Conservation (phyloP, 441 rosid genomes). For the Corymbia citriodora region DNA sequence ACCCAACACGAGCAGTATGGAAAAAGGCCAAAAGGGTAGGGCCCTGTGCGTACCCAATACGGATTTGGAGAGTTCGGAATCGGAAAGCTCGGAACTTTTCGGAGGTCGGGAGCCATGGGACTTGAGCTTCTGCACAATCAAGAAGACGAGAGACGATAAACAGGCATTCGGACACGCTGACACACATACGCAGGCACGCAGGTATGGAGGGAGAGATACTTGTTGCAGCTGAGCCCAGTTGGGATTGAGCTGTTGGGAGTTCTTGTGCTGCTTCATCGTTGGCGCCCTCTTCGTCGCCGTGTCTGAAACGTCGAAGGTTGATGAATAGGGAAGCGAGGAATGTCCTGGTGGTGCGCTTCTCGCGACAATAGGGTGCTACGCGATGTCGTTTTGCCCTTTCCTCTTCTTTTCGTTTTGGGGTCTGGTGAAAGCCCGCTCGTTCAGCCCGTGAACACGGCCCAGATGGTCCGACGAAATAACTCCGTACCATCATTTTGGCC, state of each 20-base stretch:
- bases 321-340: not conserved
- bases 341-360: not conserved
- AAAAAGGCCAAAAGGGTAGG: not conserved
- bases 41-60: not conserved
- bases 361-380: not conserved
- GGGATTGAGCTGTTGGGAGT: constrained; percentile 13
- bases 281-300: not conserved
- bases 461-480: not conserved
- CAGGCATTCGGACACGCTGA: no score
- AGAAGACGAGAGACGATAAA: not conserved
- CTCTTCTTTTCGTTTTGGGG: not conserved
- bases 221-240: constrained; percentile 20
- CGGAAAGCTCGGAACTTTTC: not conserved
- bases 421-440: not conserved
- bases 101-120: constrained; percentile 3
- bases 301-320: not conserved
- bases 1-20: not conserved
- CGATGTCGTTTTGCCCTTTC: not conserved
- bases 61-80: not conserved
- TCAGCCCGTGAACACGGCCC: not conserved
- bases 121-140: constrained; percentile 14
- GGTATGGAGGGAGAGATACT: not conserved
- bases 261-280: not conserved
- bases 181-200: not conserved
- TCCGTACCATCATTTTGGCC: not conserved